Conservation (phyloP, 2,329 filamentous ascomycete genomes). For the Penicillium sp. region DNA sequence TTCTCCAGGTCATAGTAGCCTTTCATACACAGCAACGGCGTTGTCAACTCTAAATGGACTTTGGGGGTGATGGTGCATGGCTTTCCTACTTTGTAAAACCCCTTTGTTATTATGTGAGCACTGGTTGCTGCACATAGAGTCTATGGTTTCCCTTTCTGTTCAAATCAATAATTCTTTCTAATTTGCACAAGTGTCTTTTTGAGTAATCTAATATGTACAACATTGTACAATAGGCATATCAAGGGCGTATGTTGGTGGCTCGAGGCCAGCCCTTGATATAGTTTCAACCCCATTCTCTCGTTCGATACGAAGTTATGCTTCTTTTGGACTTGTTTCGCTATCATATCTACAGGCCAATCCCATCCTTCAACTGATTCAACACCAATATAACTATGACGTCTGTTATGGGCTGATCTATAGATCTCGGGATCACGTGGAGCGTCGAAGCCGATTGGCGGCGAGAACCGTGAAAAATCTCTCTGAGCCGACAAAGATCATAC, state of each 20-base stretch:
- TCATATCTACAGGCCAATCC: background rate
- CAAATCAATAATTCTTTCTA: conserved; percentile 14
- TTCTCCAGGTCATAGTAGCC: conserved; percentile 4
- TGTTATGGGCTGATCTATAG: conserved; percentile 8
- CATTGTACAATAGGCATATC: background rate
- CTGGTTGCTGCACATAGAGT: conserved; percentile 19
- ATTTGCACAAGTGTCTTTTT: background rate
- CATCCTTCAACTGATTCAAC: background rate
- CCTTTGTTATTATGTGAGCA: conserved; percentile 13
- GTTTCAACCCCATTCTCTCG: background rate
- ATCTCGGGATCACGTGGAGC: conserved; percentile 18
- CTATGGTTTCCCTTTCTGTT: conserved; percentile 1
- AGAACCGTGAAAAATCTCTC: conserved; percentile 20
- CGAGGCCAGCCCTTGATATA: background rate
- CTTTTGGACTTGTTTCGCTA: background rate
- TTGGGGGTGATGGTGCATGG: conserved; percentile 9
- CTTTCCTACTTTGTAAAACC: conserved; percentile 8
- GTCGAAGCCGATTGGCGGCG: conserved; percentile 21
- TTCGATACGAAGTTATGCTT: too few species aligned
- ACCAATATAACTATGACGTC: conserved; percentile 8
- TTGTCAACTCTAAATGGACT: conserved; percentile 4
- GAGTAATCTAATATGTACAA: background rate
- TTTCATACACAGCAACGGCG: conserved; percentile 8
- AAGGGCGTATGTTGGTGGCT: background rate
- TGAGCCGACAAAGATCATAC: conserved; percentile 4